Base-by-base conservation (phyloP, 2,329 filamentous ascomycete species). In the Fusarium keratoplasticum region DNA sequence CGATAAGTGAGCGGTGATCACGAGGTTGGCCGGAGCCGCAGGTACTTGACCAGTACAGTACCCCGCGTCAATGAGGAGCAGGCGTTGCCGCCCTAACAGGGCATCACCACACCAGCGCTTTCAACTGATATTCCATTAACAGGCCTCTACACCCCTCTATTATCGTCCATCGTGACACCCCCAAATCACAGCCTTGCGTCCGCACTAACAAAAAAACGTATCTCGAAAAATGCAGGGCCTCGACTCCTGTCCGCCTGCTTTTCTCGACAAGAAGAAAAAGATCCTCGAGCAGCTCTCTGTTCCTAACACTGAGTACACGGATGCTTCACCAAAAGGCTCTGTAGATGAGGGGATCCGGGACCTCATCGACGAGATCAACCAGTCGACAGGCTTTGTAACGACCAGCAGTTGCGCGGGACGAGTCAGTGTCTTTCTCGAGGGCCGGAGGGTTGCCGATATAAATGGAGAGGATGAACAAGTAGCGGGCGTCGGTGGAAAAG, bases 351-450 rank as follows among this genome's bases (percentile, higher is more conserved):
- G 91, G 1, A 95, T 98, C 74, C 89, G 92, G 55, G 87, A 91
- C 25, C 86, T 98, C 63, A 95, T 98, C 70, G 87, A 88, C 60
- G 90, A 93, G 75, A 92, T 98, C 81, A 98, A 98, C 82, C 81
- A 78, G 2, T 80, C 92, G 7, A 88, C 91, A 2, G 95, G 94
- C 2, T 89, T 95, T 44, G 95, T 97, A 36, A 98, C 96, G 2
- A 98, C 95, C 4, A 98, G 95, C 83, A 98, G 95, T 82, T 98
- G 96, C 81, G 94, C 95, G 3, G 96, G 96, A 1, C 88, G 96
- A 61, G 89, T 97, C 55, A 95, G 93, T 73, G 93, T 98, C 5
- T 98, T 97, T 79, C 86, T 97, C 1, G 96, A 98, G 84, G 95
- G 95, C 1, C 85, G 85, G 52, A 93, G 90, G 76, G 73, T 74